These are phyloP conservation scores for Raffaelea arxii DNA, from an alignment of 2,329 filamentous ascomycete species.

Conservation along the genomic window DNA sequence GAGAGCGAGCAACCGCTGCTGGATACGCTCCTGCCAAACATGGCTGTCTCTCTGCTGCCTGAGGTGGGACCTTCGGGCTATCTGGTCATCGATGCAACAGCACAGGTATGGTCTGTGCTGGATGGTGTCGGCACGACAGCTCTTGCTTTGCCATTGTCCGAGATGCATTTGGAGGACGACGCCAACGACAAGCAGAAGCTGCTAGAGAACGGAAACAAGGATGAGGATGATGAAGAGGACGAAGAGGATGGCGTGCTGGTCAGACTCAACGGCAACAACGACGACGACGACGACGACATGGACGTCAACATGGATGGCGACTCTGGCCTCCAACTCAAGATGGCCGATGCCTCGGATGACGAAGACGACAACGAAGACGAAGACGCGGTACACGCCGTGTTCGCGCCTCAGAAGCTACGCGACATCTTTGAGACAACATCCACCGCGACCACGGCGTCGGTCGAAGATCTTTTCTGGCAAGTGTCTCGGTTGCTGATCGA, in stretches of 20 bases:
- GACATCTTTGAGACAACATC: constrained; percentile 62
- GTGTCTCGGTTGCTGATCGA: constrained; percentile 58
- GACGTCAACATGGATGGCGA: constrained; percentile 23
- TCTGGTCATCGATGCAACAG: constrained; percentile 63
- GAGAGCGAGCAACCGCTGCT: constrained; percentile 49
- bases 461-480: constrained; percentile 68
- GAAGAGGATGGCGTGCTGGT: constrained; percentile 15
- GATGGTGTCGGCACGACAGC: constrained; percentile 48
- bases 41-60: constrained; percentile 59
- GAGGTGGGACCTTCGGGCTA: constrained; percentile 59
- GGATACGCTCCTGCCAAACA: constrained; percentile 43
- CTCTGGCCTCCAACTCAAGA: too few species aligned
- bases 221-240: not conserved
- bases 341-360: too few species aligned
- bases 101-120: constrained; percentile 56
- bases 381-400: constrained; percentile 46
- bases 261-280: constrained; percentile 29
- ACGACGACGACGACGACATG: constrained; percentile 32
- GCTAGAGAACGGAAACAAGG: constrained; percentile 17
- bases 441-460: constrained; percentile 58
- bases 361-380: constrained; percentile 22
- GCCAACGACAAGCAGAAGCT: constrained; percentile 31
- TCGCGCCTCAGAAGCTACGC: constrained; percentile 58
- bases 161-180: constrained; percentile 34
- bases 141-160: constrained; percentile 45